phyloP scores from a whole-genome alignment of 176 grass and related monocot genomes.

The Ensete glaucum region DNA sequence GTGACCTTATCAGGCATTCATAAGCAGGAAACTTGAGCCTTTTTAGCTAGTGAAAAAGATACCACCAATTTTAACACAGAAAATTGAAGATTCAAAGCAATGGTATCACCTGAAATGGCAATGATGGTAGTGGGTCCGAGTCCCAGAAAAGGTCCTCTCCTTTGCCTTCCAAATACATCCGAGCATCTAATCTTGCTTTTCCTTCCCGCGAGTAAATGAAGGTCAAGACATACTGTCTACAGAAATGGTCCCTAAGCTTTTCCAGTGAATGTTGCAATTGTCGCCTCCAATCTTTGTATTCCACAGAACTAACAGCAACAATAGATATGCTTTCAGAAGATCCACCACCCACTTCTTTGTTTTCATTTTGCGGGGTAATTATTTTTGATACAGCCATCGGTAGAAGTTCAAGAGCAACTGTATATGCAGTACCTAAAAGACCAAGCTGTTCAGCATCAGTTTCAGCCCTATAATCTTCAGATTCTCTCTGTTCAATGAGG shows the following conservation, averaged over 20 bases:
- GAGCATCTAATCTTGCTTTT: conserved; percentile 83
- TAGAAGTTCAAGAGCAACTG: conserved; percentile 70
- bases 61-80: background rate
- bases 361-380: conserved; percentile 53
- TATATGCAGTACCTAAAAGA: conserved; percentile 65
- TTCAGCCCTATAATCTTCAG: conserved; percentile 71
- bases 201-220: conserved; percentile 96
- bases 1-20: background rate
- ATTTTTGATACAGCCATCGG: conserved; percentile 67
- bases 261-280: conserved; percentile 78
- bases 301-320: conserved; percentile 38
- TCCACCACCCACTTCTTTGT: conserved; percentile 49
- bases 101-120: conserved; percentile 86
- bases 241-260: conserved; percentile 90
- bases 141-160: conserved; percentile 72
- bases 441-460: conserved; percentile 70
- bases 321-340: conserved; percentile 41
- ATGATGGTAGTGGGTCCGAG: conserved; percentile 64
- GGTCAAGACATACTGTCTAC: conserved; percentile 82
- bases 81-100: conserved; percentile 16
- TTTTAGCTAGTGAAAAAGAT: background rate
- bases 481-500: conserved; percentile 57
- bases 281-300: conserved; percentile 93
- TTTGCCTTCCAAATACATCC: conserved; percentile 79
- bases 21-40: background rate